Base-by-base conservation (phyloP, 805 yeast species). In the Kockiozyma suomiensis region DNA sequence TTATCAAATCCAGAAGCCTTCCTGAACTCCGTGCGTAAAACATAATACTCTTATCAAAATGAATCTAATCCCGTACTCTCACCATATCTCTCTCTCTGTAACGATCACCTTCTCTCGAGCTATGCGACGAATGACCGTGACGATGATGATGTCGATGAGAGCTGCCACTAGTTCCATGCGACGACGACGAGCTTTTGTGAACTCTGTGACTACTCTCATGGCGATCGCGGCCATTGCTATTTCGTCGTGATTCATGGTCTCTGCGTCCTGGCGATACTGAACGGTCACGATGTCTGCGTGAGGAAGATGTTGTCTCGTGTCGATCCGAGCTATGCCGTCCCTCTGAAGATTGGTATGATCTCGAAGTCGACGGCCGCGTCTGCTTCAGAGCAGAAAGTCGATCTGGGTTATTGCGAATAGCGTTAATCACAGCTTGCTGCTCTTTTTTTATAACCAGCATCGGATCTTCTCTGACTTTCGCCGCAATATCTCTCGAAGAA, bases 391-490 rank as follows among this genome's bases (percentile, higher is more conserved):
- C 61, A 15, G 51, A 49, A 28, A 63, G 30, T 25, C 66, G 38
- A n/a, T 37, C 30, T 28, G 67, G 66, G 37, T 64, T 65, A 23
- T 58, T 58, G 41, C 49, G 26, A 21, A 65, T 45, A 26, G 61
- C 59, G n/a, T 54, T 51, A 23, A 65, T 42, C 4, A 57, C 60
- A 3, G 60, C 66, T 48, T 68, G 71, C 55, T 70, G 72, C 49
- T 73, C 74, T 43, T 70, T 58, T 62, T 75, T 74, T 8, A 82
- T 78, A 57, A 72, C 75, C 43, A 76, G 66, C 74, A 84, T 74
- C 0, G 88, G 88, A 66, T 85, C 88, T 43, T 81, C 75, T 54
- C 73, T 69, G 26, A 70, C 69, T 40, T 71, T 66, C 25, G 48
- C 57, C 51, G 59, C 52, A 48, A 65, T 64, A 48, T 62, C 73